phyloP scores from a whole-genome alignment of 768 basidiomycete species.

The Tulasnella sp. region DNA sequence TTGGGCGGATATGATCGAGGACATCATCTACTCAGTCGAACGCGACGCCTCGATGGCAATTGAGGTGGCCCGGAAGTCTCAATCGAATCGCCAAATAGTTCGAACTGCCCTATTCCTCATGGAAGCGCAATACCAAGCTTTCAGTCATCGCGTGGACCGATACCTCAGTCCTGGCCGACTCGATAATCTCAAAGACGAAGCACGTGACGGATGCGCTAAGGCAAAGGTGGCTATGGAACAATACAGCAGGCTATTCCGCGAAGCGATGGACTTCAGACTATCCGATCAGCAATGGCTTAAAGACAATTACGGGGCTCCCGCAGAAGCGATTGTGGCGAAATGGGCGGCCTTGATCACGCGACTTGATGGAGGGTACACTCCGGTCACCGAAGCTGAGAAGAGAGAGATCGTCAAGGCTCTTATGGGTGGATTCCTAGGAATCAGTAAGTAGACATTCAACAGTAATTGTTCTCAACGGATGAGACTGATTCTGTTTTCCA shows the following conservation, averaged over 20 bases:
- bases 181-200: neutral
- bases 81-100: slow-evolving; percentile 51
- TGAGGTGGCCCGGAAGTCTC: slow-evolving; percentile 47
- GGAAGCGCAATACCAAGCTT: slow-evolving; percentile 48
- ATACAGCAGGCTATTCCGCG: slow-evolving; percentile 30
- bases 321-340: slow-evolving; percentile 43
- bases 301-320: slow-evolving; percentile 42
- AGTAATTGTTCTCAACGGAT: neutral
- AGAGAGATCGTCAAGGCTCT: slow-evolving; percentile 50
- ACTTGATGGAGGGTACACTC: slow-evolving; percentile 45
- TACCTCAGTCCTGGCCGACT: slow-evolving; percentile 26
- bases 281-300: slow-evolving; percentile 42
- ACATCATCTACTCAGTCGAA: slow-evolving; percentile 47
- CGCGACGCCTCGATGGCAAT: slow-evolving; percentile 48
- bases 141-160: slow-evolving; percentile 36
- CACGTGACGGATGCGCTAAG: neutral
- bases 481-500: neutral
- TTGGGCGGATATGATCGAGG: slow-evolving; percentile 49
- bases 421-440: neutral
- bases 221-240: neutral
- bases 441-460: neutral
- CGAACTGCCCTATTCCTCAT: slow-evolving; percentile 44
- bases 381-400: slow-evolving; percentile 53
- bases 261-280: slow-evolving; percentile 26
- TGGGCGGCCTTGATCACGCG: slow-evolving; percentile 45